These are phyloP conservation scores for Pilasporangium apinafurcum DNA, from an alignment of 352 stramenopile genomes.

Conservation along the genomic window DNA sequence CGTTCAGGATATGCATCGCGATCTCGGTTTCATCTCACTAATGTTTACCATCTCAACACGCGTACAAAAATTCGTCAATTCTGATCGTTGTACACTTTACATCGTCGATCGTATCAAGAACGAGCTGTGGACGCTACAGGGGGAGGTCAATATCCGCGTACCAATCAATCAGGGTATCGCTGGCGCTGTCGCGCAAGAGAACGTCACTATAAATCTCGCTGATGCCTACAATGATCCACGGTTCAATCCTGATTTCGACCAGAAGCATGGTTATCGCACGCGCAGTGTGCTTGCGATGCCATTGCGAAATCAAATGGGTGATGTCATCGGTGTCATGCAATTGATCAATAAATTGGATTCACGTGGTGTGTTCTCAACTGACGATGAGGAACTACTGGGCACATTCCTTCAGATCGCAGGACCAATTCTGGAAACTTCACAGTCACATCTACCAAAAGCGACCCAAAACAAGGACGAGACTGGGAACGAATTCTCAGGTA, in stretches of 20 bases:
- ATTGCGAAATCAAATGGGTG: conserved; percentile 59
- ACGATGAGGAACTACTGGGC: conserved; percentile 84
- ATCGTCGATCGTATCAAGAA: conserved; percentile 86
- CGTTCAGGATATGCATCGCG: conserved; percentile 87
- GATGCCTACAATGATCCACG: conserved; percentile 85
- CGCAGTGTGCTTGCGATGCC: conserved; percentile 86
- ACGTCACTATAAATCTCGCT: conserved; percentile 70
- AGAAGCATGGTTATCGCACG: conserved; percentile 84
- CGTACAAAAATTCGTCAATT: conserved; percentile 82
- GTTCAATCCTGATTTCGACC: conserved; percentile 88
- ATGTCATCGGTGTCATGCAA: conserved; percentile 84
- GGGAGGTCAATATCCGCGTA: conserved; percentile 85
- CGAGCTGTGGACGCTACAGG: conserved; percentile 89
- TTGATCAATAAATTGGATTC: conserved; percentile 85
- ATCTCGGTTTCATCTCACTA: conserved; percentile 86
- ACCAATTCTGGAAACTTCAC: conserved; percentile 82
- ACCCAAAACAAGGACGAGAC: conserved; percentile 33
- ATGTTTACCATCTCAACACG: conserved; percentile 91
- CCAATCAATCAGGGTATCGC: conserved; percentile 83
- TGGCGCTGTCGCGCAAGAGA: conserved; percentile 62
- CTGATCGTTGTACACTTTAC: conserved; percentile 90
- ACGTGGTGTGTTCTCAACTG: conserved; percentile 61
- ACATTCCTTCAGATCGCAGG: conserved; percentile 88
- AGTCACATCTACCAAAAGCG: conserved; percentile 62
- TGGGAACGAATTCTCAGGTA: conserved; percentile 55